Conservation (phyloP, 2,329 filamentous ascomycete genomes). For the Diaporthe sp. region DNA sequence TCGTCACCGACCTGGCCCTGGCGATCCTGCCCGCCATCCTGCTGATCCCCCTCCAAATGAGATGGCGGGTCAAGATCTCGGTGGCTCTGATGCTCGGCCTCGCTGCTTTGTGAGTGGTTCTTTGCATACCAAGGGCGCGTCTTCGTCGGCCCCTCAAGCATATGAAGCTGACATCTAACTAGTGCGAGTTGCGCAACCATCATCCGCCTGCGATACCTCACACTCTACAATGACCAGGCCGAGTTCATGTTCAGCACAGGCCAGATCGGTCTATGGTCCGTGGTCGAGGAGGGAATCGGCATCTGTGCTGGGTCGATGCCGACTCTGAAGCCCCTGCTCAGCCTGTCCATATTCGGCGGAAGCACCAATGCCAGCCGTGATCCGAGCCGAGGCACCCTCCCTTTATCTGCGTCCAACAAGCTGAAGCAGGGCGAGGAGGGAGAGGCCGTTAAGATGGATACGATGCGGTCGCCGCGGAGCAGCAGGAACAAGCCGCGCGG, state of each 20-base stretch:
- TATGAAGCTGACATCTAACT: slow-evolving; percentile 37
- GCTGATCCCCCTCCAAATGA: slow-evolving; percentile 58
- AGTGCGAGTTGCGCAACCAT: slow-evolving; percentile 54
- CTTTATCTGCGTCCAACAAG: background rate
- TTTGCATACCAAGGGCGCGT: background rate
- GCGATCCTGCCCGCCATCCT: slow-evolving; percentile 55
- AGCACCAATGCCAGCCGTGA: slow-evolving; percentile 7
- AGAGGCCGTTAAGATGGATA: background rate
- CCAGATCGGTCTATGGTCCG: slow-evolving; percentile 60
- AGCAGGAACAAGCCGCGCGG: slow-evolving; percentile 30
- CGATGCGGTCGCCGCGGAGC: background rate
- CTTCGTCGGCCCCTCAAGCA: background rate
- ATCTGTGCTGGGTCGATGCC: slow-evolving; percentile 63
- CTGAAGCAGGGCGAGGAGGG: background rate
- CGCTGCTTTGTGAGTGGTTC: slow-evolving; percentile 55
- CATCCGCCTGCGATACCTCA: slow-evolving; percentile 58
- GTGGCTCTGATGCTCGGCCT: slow-evolving; percentile 58
- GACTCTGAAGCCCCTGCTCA: slow-evolving; percentile 59
- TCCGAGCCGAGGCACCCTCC: background rate
- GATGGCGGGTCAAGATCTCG: slow-evolving; percentile 58
- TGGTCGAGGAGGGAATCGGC: slow-evolving; percentile 63
- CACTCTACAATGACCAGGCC: slow-evolving; percentile 53
- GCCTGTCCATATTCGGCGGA: slow-evolving; percentile 45
- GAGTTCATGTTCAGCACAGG: slow-evolving; percentile 57
- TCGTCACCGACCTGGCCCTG: slow-evolving; percentile 52